Conservation (phyloP, 2,329 filamentous ascomycete genomes). For the Dactylellina drechsleri region DNA sequence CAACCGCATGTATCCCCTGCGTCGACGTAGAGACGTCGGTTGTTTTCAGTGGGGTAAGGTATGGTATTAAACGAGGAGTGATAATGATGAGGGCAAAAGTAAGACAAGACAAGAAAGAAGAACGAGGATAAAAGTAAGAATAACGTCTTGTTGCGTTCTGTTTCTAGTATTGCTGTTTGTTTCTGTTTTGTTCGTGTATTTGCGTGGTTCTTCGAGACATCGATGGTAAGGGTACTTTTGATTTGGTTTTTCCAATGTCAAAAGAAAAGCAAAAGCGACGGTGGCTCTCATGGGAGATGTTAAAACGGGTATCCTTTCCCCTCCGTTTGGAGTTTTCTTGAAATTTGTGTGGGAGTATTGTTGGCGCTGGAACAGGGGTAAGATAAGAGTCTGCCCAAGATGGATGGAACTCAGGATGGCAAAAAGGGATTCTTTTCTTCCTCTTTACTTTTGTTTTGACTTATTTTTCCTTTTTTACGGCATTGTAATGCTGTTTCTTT, state of each 20-base stretch:
- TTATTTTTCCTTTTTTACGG: conserved; percentile 16
- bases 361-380: not conserved
- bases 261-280: too few species aligned
- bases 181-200: not conserved
- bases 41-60: conserved; percentile 42
- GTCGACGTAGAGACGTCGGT: conserved; percentile 34
- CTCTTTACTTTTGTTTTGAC: not conserved
- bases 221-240: too few species aligned
- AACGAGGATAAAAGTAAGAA: not conserved
- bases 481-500: conserved; percentile 35
- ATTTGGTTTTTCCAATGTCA: too few species aligned
- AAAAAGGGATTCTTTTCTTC: not conserved
- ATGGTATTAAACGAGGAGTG: not conserved
- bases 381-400: not conserved
- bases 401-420: not conserved
- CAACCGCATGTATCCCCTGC: conserved; percentile 24
- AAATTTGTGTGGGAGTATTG: too few species aligned
- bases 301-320: too few species aligned
- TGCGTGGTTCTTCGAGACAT: too few species aligned
- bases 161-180: not conserved
- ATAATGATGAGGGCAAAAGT: not conserved
- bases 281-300: too few species aligned
- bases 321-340: not conserved
- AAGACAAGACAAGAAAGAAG: not conserved
- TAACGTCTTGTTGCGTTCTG: not conserved